Evolutionary conservation across 495 filamentous ascomycete genomes (phyloP).

Genomic region (Xanthoparmelia taractica): DNA sequence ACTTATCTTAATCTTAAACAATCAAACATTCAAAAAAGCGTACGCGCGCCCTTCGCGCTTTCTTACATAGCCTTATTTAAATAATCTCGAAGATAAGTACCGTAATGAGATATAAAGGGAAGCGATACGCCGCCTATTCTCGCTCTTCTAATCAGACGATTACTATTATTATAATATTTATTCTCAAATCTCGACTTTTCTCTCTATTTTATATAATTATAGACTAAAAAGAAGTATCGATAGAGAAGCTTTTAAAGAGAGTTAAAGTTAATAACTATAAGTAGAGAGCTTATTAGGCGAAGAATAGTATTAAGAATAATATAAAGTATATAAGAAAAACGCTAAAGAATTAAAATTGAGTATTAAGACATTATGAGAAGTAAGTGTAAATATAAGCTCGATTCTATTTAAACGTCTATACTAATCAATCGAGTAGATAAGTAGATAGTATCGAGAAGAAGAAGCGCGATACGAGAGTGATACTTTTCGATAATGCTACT

Average conservation of each 20-base stretch:
- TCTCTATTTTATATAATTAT: not conserved
- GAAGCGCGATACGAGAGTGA: not conserved
- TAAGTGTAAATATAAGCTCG: not conserved
- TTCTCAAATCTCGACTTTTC: not conserved
- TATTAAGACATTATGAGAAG: too few species aligned
- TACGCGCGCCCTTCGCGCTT: too few species aligned
- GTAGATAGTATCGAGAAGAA: not conserved
- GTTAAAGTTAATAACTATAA: too few species aligned
- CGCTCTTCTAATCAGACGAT: too few species aligned
- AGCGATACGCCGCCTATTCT: not conserved
- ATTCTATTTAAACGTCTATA: not conserved
- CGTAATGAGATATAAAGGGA: not conserved
- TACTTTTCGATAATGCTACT: not conserved
- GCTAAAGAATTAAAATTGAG: too few species aligned
- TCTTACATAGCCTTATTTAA: too few species aligned
- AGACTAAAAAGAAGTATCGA: not conserved
- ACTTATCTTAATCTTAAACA: not conserved
- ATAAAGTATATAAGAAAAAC: constrained; percentile 8
- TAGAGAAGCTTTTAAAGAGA: not conserved
- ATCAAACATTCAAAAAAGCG: too few species aligned
- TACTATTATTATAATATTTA: too few species aligned
- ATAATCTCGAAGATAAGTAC: too few species aligned
- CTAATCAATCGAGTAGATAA: not conserved
- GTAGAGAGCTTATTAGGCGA: not conserved
- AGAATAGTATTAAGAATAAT: not conserved